phyloP scores from a whole-genome alignment of 305 asterid species.

The Rubia occidens region DNA sequence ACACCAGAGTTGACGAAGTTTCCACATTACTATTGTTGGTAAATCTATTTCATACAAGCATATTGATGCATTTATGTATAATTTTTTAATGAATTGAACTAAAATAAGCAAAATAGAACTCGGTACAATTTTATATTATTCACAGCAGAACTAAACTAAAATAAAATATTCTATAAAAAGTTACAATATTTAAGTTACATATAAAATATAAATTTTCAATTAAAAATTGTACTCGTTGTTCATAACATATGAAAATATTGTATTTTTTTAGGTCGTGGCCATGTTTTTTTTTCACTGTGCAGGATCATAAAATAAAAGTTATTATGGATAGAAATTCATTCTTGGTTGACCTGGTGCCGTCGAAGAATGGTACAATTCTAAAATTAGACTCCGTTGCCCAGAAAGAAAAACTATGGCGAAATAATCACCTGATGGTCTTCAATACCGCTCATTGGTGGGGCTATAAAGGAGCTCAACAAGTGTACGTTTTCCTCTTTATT shows the following conservation, averaged over 20 bases:
- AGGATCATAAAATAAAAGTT: constrained; percentile 21
- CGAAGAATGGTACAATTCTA: constrained; percentile 9
- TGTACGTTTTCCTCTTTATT: constrained; percentile 27
- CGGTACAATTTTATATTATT: too few species aligned
- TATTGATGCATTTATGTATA: too few species aligned
- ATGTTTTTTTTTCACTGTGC: background rate
- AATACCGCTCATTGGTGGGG: constrained; percentile 97
- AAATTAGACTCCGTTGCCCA: constrained; percentile 32
- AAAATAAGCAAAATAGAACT: too few species aligned
- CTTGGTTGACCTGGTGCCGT: constrained; percentile 22
- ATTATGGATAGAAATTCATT: constrained; percentile 17
- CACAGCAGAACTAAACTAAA: too few species aligned
- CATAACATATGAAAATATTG: too few species aligned
- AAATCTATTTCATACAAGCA: background rate
- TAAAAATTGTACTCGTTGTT: too few species aligned
- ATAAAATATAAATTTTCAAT: too few species aligned
- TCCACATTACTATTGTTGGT: constrained; percentile 17
- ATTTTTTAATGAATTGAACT: background rate
- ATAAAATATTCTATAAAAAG: too few species aligned
- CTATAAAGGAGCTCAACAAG: constrained; percentile 64
- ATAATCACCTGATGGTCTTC: constrained; percentile 57
- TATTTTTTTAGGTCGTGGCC: too few species aligned
- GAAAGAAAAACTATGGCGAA: constrained; percentile 52
- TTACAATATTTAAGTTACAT: too few species aligned
- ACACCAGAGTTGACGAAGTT: constrained; percentile 11